phyloP scores from a whole-genome alignment of 805 yeast genomes.

The Saccharomyces jurei region DNA sequence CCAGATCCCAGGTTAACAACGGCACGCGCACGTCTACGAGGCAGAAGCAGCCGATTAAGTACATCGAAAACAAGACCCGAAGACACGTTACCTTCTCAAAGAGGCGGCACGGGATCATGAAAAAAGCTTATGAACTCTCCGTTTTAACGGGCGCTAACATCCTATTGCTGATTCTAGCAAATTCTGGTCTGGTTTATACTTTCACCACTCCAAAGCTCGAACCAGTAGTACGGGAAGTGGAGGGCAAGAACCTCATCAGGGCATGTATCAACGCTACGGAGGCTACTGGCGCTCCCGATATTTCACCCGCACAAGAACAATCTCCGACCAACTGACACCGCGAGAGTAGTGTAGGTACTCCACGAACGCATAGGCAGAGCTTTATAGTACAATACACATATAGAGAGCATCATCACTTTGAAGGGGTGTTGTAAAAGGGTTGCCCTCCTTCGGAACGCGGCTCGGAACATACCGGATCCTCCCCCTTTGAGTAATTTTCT shows the following conservation, averaged over 20 bases:
- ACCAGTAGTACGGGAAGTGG: conserved; percentile 87
- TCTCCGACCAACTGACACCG: background rate
- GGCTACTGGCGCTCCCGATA: conserved; percentile 25
- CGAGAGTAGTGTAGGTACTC: background rate
- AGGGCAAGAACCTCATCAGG: conserved; percentile 89
- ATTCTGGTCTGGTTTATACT: conserved; percentile 92
- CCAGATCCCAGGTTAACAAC: background rate
- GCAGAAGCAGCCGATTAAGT: conserved; percentile 46
- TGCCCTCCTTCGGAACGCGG: background rate
- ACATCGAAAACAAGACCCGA: conserved; percentile 89
- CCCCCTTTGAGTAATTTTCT: background rate
- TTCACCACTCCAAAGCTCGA: conserved; percentile 95
- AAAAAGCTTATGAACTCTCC: conserved; percentile 91
- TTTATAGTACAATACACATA: background rate
- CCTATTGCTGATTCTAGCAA: conserved; percentile 80
- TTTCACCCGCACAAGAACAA: background rate
- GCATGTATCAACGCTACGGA: conserved; percentile 75
- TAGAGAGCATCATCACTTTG: background rate
- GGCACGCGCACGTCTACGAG: background rate
- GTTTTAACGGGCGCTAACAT: conserved; percentile 96
- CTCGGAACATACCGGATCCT: background rate
- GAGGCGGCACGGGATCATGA: conserved; percentile 97
- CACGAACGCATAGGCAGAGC: background rate
- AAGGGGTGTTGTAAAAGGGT: background rate
- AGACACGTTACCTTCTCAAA: conserved; percentile 96